Evolutionary conservation across 306 rosid species (phyloP).

Genomic region (Potentilla sterilis): DNA sequence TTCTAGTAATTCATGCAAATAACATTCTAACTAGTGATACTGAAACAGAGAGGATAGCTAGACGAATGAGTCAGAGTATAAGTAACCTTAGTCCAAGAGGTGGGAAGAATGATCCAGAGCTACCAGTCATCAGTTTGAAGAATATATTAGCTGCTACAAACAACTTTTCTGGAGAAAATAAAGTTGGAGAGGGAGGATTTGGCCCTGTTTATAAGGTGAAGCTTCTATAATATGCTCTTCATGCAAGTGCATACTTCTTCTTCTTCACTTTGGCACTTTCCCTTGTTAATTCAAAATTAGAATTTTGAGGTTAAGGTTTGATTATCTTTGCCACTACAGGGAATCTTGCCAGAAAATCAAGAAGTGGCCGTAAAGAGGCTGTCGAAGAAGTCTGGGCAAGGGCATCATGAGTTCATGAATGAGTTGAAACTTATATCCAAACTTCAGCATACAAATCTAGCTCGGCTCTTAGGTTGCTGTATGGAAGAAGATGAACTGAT

Average conservation of each 20-base stretch:
- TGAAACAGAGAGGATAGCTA: background rate
- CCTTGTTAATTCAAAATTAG: background rate
- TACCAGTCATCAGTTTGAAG: conserved; percentile 34
- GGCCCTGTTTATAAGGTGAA: conserved; percentile 58
- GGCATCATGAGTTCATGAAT: conserved; percentile 46
- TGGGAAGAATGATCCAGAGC: conserved; percentile 31
- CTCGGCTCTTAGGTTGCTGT: conserved; percentile 47
- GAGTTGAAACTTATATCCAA: conserved; percentile 47
- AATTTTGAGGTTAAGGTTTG: background rate
- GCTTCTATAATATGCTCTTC: background rate
- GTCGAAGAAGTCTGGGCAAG: conserved; percentile 43
- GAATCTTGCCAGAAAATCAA: background rate
- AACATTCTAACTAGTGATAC: background rate
- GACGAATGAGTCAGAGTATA: background rate
- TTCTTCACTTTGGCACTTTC: background rate
- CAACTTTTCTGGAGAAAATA: conserved; percentile 39
- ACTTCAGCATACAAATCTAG: conserved; percentile 52
- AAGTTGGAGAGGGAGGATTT: conserved; percentile 61
- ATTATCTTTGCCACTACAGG: background rate
- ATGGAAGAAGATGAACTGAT: conserved; percentile 39
- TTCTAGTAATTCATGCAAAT: background rate
- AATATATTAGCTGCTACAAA: conserved; percentile 37
- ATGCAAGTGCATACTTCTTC: too few relatives aligned
- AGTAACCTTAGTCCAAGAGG: conserved; percentile 24
- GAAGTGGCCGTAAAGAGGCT: conserved; percentile 52